These are phyloP conservation scores for Fusarium compactum DNA, from an alignment of 2,329 filamentous ascomycete genomes.

Conservation along the genomic window DNA sequence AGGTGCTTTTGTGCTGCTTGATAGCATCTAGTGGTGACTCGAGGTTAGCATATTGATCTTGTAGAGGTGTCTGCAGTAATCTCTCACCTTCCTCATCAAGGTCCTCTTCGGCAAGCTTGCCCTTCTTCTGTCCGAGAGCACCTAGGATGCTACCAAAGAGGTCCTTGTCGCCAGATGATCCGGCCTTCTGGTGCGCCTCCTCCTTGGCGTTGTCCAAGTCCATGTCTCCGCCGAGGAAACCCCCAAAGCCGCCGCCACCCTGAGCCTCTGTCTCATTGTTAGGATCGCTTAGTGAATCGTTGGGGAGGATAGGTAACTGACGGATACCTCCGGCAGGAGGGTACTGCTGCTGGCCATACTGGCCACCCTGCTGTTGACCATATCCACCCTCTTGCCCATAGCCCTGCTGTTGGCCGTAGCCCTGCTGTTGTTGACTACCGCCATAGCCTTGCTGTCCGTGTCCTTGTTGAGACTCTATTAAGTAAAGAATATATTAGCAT, in stretches of 20 bases:
- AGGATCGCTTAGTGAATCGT: neutral
- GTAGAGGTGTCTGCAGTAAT: no score
- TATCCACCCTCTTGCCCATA: conserved; percentile 20
- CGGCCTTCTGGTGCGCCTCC: conserved; percentile 61
- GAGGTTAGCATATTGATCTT: neutral
- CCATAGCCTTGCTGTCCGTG: conserved; percentile 23
- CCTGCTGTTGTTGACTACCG: conserved; percentile 25
- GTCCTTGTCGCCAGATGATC: conserved; percentile 59
- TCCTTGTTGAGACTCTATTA: conserved; percentile 28
- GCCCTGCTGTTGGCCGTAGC: conserved; percentile 25
- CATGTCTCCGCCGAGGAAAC: conserved; percentile 58
- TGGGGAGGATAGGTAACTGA: conserved; percentile 34
- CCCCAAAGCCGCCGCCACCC: conserved; percentile 53
- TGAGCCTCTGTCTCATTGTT: conserved; percentile 49
- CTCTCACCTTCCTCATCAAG: conserved; percentile 62
- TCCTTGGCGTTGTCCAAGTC: conserved; percentile 62
- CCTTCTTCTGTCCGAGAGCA: conserved; percentile 63
- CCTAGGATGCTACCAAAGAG: conserved; percentile 64
- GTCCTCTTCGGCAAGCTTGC: conserved; percentile 61
- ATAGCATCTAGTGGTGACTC: conserved; percentile 68
- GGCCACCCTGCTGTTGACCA: conserved; percentile 21
- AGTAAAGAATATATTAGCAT: conserved; percentile 11
- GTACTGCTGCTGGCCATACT: conserved; percentile 38
- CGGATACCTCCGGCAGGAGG: conserved; percentile 45
- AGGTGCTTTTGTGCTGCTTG: conserved; percentile 80